Percentiles rank a stretch among this genome's conserved stretches.
Evolutionary conservation across 805 yeast species (phyloP).

Genomic region (Maudiozyma pseudohumilis): DNA sequence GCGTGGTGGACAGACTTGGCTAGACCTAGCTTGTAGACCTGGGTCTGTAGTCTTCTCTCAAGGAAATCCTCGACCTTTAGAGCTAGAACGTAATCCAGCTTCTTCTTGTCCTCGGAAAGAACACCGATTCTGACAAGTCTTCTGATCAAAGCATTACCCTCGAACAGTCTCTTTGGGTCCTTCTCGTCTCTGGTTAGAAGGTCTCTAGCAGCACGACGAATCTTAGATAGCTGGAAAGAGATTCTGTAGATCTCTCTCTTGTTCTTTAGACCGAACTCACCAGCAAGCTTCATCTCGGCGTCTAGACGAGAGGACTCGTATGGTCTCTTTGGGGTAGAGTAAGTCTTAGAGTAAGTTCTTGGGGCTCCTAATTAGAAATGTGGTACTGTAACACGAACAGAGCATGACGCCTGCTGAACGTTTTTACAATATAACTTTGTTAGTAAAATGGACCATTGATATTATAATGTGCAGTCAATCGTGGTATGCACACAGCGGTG

Average conservation of each 20-base stretch:
- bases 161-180: conserved; percentile 99
- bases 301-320: conserved; percentile 99
- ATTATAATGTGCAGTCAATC: too few species aligned
- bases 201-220: conserved; percentile 99
- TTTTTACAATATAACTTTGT: neutral
- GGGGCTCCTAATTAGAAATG: conserved; percentile 66
- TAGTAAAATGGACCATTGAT: too few species aligned
- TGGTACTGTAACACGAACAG: neutral
- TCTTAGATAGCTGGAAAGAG: conserved; percentile 97
- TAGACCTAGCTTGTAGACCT: conserved; percentile 98
- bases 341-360: conserved; percentile 98
- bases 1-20: conserved; percentile 99
- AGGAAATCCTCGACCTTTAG: conserved; percentile 97
- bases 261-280: conserved; percentile 99
- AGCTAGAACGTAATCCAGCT: conserved; percentile 99
- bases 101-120: conserved; percentile 97
- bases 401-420: too few species aligned
- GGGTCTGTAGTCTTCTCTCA: conserved; percentile 99
- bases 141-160: conserved; percentile 99
- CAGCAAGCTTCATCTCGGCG: conserved; percentile 97
- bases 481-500: too few species aligned
- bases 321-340: conserved; percentile 98
- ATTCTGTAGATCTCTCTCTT: conserved; percentile 99
- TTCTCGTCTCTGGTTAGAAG: conserved; percentile 99
- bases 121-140: conserved; percentile 99